These are phyloP conservation scores for Euphorbia celastroides DNA, from an alignment of 441 rosid genomes.

Conservation along the genomic window DNA sequence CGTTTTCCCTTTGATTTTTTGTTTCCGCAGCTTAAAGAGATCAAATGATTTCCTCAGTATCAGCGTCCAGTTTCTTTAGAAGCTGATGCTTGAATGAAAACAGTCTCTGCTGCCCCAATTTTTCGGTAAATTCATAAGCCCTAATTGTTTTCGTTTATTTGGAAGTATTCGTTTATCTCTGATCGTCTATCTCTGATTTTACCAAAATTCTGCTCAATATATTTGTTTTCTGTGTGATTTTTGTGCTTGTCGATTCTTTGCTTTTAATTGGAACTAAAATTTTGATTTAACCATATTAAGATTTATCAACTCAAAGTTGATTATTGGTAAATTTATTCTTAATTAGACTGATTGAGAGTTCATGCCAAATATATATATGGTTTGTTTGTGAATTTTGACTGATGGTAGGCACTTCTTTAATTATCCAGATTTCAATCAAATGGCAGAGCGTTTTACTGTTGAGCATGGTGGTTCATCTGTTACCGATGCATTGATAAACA, in stretches of 20 bases:
- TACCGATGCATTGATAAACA: background rate
- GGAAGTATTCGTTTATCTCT: too few relatives aligned
- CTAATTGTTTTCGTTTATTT: too few relatives aligned
- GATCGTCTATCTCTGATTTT: too few relatives aligned
- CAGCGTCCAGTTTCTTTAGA: background rate
- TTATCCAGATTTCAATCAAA: background rate
- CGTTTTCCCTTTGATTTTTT: too few relatives aligned
- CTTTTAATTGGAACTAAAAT: too few relatives aligned
- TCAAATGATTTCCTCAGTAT: background rate
- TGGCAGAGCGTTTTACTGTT: background rate
- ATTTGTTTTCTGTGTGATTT: too few relatives aligned
- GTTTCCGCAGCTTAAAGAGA: too few relatives aligned
- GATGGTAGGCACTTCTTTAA: background rate
- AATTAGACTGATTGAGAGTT: background rate
- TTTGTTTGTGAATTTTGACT: background rate
- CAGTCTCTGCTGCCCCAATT: background rate
- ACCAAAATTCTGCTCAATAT: too few relatives aligned
- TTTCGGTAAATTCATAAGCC: background rate
- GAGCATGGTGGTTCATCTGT: background rate
- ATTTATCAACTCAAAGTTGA: background rate
- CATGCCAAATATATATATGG: background rate
- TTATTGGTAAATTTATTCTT: background rate
- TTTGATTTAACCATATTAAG: too few relatives aligned
- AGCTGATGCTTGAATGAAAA: too few relatives aligned
- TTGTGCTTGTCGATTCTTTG: too few relatives aligned